phyloP scores from a whole-genome alignment of 495 filamentous ascomycete species.

The Aspergillus homomorphus region DNA sequence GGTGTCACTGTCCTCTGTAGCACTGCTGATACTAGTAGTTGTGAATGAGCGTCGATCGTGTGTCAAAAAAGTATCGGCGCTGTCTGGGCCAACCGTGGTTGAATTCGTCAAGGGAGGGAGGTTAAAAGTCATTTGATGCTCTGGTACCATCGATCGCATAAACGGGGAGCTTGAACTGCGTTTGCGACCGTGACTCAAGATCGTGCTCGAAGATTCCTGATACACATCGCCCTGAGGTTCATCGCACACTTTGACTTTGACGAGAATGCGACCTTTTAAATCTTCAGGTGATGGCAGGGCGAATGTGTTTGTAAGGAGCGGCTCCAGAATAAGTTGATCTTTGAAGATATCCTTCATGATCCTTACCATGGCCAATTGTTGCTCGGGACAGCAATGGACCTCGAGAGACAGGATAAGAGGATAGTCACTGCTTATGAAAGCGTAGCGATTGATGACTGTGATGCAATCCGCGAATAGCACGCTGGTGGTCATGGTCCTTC shows the following conservation, averaged over 20 bases:
- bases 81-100: slow-evolving; percentile 46
- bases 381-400: slow-evolving; percentile 81
- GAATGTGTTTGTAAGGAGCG: slow-evolving; percentile 60
- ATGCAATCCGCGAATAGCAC: slow-evolving; percentile 88
- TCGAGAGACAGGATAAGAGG: slow-evolving; percentile 93
- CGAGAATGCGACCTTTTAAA: slow-evolving; percentile 74
- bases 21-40: slow-evolving; percentile 56
- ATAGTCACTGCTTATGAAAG: slow-evolving; percentile 75
- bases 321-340: slow-evolving; percentile 70
- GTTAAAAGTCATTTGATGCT: slow-evolving; percentile 50
- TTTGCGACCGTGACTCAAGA: slow-evolving; percentile 58
- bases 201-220: slow-evolving; percentile 34
- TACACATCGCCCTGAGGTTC: slow-evolving; percentile 40
- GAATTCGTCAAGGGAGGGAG: slow-evolving; percentile 59
- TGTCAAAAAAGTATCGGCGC: slow-evolving; percentile 41
- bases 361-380: slow-evolving; percentile 84
- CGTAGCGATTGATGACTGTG: slow-evolving; percentile 87
- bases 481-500: slow-evolving; percentile 79
- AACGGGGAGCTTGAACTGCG: slow-evolving; percentile 80
- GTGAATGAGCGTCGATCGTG: slow-evolving; percentile 52
- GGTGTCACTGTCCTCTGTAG: slow-evolving; percentile 62
- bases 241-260: slow-evolving; percentile 83
- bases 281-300: slow-evolving; percentile 82
- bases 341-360: slow-evolving; percentile 84
- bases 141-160: slow-evolving; percentile 52